Evolutionary conservation across 768 basidiomycete species (phyloP), one percentile per base, ranked within the genome.

Genomic region (Rhodotorula paludigena): DNA sequence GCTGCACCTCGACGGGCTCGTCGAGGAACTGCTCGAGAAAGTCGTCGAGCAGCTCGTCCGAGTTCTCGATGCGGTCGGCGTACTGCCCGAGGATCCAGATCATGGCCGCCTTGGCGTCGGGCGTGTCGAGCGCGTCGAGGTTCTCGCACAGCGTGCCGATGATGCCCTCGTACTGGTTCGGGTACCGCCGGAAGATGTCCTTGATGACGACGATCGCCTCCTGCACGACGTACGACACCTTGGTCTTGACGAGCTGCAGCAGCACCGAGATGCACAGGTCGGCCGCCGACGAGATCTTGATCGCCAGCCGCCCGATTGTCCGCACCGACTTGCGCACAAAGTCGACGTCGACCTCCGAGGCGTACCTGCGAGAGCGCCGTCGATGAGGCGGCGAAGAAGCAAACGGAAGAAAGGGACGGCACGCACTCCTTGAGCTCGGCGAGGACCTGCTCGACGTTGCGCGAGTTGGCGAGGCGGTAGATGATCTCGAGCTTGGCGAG

Each of bases 41-140:
- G 71, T 94, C 94, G 74, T 99, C 96, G 77, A 99, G 81, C 63
- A 99, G 82, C 73, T 98, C 93, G 75, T 97, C 92, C 15, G 87
- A 89, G 75, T 98, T 97, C 71, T 96, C 90, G 66, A 99, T 98
- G 74, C 87, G 84, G 77, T 98, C 85, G 39, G 96, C 89, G 75
- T 92, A 98, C 79, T 99, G 92, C 0, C 96, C 96, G 42, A 98
- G 80, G 75, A 98, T 91, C 96, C 96, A 99, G 39, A 99, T 85
- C 86, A 99, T 96, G 16, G 92, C 88, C 5, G 94, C 88, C 77
- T 98, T 98, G 30, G 93, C 87, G 79, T 99, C 96, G 0, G 96
- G 89, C 76, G 98, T 96, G 73, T 98, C 94, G 56, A 98, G 80
- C 15, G 84, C 83, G 77, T 97, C 93, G 49, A 98, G 82, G 77